These are phyloP conservation scores for Rhododendron mucronatum DNA, from an alignment of 148 eudicot species.

Conservation along the genomic window DNA sequence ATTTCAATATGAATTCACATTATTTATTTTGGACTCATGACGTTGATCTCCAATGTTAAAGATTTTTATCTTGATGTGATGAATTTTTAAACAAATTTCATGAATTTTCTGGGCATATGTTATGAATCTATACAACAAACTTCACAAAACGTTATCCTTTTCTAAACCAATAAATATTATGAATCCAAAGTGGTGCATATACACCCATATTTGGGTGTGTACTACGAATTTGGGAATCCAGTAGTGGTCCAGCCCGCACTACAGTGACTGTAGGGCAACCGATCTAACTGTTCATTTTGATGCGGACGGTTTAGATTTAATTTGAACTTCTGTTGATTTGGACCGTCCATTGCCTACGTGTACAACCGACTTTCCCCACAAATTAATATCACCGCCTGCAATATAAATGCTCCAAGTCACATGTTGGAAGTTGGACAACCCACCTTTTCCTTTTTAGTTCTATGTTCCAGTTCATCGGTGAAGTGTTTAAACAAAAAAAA, in stretches of 20 bases:
- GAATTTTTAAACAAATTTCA: neutral
- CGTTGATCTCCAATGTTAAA: neutral
- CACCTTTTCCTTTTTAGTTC: neutral
- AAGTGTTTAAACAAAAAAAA: neutral
- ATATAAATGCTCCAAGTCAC: neutral
- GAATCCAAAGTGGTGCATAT: no score
- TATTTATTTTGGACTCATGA: neutral
- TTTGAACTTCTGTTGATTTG: no score
- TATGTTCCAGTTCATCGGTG: no score
- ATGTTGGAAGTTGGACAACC: neutral
- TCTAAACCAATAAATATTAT: no score
- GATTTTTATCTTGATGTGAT: neutral
- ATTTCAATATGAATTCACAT: no score
- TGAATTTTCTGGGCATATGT: neutral
- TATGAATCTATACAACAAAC: neutral
- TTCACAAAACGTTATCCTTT: no score
- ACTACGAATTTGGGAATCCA: no score
- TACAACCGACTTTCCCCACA: neutral
- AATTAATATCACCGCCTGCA: neutral
- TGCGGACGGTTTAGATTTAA: no score
- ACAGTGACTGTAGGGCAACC: accelerated
- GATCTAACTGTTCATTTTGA: no score
- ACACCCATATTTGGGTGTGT: no score
- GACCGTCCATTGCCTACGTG: no score
- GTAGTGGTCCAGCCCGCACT: no score